A percentile compares a stretch with the other conserved stretches of the same genome.
Conservation (phyloP, 2,329 filamentous ascomycete species). For the Stromatinia cepivora region DNA sequence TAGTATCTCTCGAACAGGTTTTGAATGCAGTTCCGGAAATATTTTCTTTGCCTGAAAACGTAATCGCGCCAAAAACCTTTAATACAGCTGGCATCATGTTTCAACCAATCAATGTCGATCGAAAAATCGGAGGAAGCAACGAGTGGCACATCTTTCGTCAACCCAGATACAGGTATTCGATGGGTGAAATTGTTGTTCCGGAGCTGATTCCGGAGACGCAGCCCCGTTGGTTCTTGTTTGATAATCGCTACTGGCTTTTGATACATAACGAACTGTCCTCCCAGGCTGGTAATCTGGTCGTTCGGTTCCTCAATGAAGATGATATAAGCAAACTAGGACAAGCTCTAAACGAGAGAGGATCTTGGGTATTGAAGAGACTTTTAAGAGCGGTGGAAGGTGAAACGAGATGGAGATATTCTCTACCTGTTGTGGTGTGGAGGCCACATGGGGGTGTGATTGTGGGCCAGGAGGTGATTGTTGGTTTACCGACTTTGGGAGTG, state of each 20-base stretch:
- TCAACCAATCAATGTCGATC: slow-evolving; percentile 19
- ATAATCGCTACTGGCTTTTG: slow-evolving; percentile 16
- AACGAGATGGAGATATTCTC: slow-evolving; percentile 1
- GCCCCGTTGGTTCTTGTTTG: neutral
- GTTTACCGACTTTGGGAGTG: slow-evolving; percentile 13
- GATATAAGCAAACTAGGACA: neutral
- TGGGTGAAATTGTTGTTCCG: slow-evolving; percentile 39
- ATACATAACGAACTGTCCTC: slow-evolving; percentile 1
- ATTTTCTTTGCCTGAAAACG: neutral
- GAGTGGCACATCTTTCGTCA: slow-evolving; percentile 36
- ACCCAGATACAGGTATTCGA: slow-evolving; percentile 21
- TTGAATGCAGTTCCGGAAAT: slow-evolving; percentile 32
- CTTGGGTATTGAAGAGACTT: neutral
- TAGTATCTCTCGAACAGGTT: slow-evolving; percentile 48
- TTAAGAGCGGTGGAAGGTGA: neutral
- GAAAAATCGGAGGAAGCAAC: neutral
- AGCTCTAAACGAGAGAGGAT: neutral
- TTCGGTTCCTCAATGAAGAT: neutral
- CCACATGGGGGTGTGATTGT: neutral
- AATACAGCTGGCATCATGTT: slow-evolving; percentile 34
- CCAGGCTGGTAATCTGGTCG: neutral
- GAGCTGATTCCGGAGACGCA: neutral
- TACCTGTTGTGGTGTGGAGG: slow-evolving; percentile 17
- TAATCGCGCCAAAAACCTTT: neutral
- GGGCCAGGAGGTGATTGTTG: slow-evolving; percentile 4